Conservation (phyloP, 1,284 basidiomycete species). For the Austroboletus niveus region DNA sequence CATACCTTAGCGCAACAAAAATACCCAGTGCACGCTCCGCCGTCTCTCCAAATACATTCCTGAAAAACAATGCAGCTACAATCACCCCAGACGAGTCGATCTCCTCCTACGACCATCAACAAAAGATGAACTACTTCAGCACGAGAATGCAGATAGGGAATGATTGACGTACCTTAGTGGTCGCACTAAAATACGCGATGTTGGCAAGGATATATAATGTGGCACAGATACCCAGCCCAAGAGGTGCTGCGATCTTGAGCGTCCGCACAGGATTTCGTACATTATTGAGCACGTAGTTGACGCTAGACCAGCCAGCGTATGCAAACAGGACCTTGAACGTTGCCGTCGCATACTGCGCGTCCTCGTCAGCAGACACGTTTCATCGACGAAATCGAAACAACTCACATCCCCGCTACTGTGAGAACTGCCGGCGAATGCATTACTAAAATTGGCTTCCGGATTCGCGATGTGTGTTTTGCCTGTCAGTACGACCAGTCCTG, state of each 20-base stretch:
- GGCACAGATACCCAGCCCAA: conserved; percentile 48
- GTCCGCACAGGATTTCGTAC: conserved; percentile 52
- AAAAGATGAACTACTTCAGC: not conserved
- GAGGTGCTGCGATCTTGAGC: conserved; percentile 52
- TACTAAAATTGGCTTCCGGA: conserved; percentile 45
- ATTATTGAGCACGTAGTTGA: conserved; percentile 56
- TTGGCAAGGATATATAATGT: conserved; percentile 52
- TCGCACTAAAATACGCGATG: conserved; percentile 49
- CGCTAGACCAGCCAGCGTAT: conserved; percentile 54
- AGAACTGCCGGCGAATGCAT: conserved; percentile 51
- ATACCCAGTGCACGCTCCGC: conserved; percentile 49
- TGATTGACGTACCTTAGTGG: conserved; percentile 14
- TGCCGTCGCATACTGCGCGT: conserved; percentile 50
- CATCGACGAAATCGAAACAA: not conserved
- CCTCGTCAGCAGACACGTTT: not conserved
- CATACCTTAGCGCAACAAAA: conserved; percentile 51
- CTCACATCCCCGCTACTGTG: conserved; percentile 42
- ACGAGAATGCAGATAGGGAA: no score
- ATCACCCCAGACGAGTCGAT: conserved; percentile 45
- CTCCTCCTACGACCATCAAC: conserved; percentile 31
- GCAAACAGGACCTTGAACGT: conserved; percentile 58
- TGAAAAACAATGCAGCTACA: conserved; percentile 54
- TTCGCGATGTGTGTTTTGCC: conserved; percentile 44
- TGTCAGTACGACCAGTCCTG: conserved; percentile 50
- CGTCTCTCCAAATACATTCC: conserved; percentile 48